A percentile compares a stretch with the other conserved stretches of the same genome.
phyloP scores from a whole-genome alignment of 495 filamentous ascomycete species.

The Lepidopterella palustris region DNA sequence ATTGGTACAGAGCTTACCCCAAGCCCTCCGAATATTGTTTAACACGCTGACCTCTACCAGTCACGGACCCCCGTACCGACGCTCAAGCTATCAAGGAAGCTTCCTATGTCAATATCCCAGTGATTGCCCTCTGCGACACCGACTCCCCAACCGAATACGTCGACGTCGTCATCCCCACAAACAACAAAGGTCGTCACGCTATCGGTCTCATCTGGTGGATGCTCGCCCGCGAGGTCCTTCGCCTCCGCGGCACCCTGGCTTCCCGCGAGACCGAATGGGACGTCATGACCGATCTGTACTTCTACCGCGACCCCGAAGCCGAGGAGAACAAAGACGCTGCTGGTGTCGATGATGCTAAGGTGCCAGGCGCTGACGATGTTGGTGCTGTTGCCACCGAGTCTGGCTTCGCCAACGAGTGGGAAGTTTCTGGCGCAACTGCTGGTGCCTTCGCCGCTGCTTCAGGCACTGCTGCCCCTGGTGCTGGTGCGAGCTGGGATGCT shows the following conservation, averaged over 20 bases:
- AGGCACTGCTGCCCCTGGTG: constrained; percentile 47
- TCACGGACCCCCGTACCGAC: constrained; percentile 98
- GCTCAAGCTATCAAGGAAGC: constrained; percentile 99
- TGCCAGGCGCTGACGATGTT: constrained; percentile 75
- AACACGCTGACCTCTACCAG: no score
- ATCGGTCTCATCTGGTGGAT: constrained; percentile 99
- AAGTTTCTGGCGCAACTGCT: constrained; percentile 55
- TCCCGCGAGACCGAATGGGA: constrained; percentile 95
- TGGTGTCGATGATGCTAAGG: constrained; percentile 47
- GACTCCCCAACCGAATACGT: constrained; percentile 99
- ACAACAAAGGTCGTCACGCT: constrained; percentile 99
- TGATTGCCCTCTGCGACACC: constrained; percentile 97
- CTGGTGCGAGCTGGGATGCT: constrained; percentile 67
- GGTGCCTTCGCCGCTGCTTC: constrained; percentile 55
- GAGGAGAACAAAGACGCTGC: constrained; percentile 84
- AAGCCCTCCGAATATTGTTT: no score
- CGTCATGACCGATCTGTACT: constrained; percentile 98
- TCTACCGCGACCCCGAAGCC: constrained; percentile 99
- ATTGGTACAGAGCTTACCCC: no score
- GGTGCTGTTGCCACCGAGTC: constrained; percentile 69
- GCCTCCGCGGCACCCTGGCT: constrained; percentile 91
- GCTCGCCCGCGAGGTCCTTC: constrained; percentile 97
- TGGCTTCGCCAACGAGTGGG: constrained; percentile 76
- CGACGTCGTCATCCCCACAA: constrained; percentile 98
- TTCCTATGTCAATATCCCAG: constrained; percentile 98